Evolutionary conservation across 1,284 basidiomycete species (phyloP), one percentile per base, ranked within the genome.

Genomic region (Irpex sp.): DNA sequence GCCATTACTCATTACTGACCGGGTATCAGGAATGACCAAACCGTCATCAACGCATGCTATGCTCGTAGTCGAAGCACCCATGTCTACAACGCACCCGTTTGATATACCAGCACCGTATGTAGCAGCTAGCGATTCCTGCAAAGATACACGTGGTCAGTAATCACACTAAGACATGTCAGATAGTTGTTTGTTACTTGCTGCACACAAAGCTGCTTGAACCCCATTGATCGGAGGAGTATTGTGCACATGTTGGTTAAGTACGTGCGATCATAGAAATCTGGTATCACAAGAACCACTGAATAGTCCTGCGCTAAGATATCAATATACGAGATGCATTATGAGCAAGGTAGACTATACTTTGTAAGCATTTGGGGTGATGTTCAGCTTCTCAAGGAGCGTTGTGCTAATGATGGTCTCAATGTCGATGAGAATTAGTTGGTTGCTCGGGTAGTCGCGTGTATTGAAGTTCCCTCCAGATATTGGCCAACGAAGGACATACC

Each of bases 21-120:
- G 90, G 3, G 96, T 97, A 76, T 99, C 98, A 2, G 94, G 81
- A 32, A 97, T 84, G 15, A 99, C 90, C 66, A 98, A 81, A 1
- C 98, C 98, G 78, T 99, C 98, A 74, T 99, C 98, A 6, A 99
- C 95, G 78, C 98, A 99, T 0, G 97, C 92, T 67, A 99, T 91
- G 74, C 91, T 96, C 2, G 95, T 97, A 73, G 89, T 91, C 27
- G 88, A 89, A 6, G 97, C 94, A 10, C 98, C 98, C 69, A 99
- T 92, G 79, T 99, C 97, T 45, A 99, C 95, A 3, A 99, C 96
- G 79, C 98, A 99, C 11, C 97, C 97, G 74, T 92, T 94, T 0
- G 96, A 96, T 70, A 99, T 93, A 11, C 98, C 98, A 2, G 98
- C 97, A 20, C 97, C 97, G 80, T 98, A 99, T 1, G 97, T 96